Evolutionary conservation across 345 rosid genomes (phyloP).

Genomic region (Xanthoceras sorbifolium): DNA sequence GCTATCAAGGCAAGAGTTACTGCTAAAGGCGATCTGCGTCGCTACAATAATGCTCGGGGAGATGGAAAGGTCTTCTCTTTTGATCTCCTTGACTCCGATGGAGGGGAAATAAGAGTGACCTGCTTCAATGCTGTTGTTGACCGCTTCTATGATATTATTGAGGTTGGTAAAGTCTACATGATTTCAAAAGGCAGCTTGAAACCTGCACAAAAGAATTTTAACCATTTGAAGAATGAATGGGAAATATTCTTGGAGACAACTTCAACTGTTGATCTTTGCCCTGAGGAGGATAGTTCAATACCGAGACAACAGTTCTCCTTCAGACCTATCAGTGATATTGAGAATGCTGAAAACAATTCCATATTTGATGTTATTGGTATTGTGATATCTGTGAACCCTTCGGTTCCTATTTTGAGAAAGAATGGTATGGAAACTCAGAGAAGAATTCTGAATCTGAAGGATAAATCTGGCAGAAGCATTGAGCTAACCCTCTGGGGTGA

Average conservation of each 20-base stretch:
- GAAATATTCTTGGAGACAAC: slow-evolving; percentile 81
- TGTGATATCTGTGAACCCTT: slow-evolving; percentile 74
- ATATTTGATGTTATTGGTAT: slow-evolving; percentile 76
- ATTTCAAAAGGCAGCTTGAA: slow-evolving; percentile 86
- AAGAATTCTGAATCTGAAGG: slow-evolving; percentile 75
- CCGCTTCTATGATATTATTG: slow-evolving; percentile 67
- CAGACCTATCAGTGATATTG: slow-evolving; percentile 78
- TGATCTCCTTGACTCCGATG: slow-evolving; percentile 90
- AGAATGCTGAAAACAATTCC: slow-evolving; percentile 71
- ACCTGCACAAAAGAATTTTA: slow-evolving; percentile 87
- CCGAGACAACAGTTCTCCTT: slow-evolving; percentile 87
- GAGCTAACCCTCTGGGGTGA: slow-evolving; percentile 94
- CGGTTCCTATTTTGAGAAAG: slow-evolving; percentile 82
- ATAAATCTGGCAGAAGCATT: slow-evolving; percentile 72
- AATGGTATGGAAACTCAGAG: slow-evolving; percentile 97
- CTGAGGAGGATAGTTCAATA: slow-evolving; percentile 81
- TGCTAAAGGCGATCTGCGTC: slow-evolving; percentile 85
- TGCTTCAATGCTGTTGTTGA: slow-evolving; percentile 90
- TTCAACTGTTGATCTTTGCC: slow-evolving; percentile 77
- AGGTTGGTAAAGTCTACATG: slow-evolving; percentile 80
- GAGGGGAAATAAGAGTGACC: slow-evolving; percentile 87
- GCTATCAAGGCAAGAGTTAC: slow-evolving; percentile 93
- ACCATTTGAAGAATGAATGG: slow-evolving; percentile 90
- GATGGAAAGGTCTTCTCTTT: slow-evolving; percentile 93
- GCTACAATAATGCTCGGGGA: slow-evolving; percentile 85